Percentiles rank a stretch among this genome's conserved stretches.
Conservation (phyloP, 176 grass and related monocot species). For the Zoysia pacifica region DNA sequence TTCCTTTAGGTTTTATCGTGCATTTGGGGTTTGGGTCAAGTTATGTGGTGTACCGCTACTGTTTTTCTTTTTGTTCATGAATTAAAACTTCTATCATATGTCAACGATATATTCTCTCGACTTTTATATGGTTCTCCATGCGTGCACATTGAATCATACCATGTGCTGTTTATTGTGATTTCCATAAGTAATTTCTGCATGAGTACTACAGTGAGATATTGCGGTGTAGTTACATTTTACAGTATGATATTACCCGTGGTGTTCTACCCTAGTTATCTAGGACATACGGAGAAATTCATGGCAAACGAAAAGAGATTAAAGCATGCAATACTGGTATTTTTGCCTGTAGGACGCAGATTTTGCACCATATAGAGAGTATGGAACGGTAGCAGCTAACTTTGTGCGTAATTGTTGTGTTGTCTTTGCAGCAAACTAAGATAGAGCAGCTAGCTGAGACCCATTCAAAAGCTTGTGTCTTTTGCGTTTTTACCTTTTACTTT, state of each 20-base stretch:
- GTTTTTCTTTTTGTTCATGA: slow-evolving; percentile 37
- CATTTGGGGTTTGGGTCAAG: slow-evolving; percentile 24
- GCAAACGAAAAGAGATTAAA: background rate
- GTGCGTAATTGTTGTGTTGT: slow-evolving; percentile 10
- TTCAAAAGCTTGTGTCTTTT: slow-evolving; percentile 61
- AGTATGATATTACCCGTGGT: background rate
- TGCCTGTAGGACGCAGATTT: background rate
- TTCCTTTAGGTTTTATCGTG: slow-evolving; percentile 36
- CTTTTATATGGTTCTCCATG: background rate
- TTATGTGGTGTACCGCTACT: slow-evolving; percentile 39
- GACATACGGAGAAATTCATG: background rate
- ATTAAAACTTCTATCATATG: slow-evolving; percentile 40
- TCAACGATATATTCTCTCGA: slow-evolving; percentile 12
- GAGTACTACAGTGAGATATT: too few relatives aligned
- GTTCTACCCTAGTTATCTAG: background rate
- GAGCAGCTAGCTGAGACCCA: slow-evolving; percentile 24
- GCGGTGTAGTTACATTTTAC: background rate
- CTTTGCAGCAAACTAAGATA: slow-evolving; percentile 38
- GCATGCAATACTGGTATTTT: slow-evolving; percentile 26
- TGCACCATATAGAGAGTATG: background rate
- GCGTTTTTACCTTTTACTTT: slow-evolving; percentile 46
- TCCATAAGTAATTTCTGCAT: background rate
- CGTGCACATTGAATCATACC: background rate
- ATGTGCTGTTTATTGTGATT: background rate
- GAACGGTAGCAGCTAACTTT: background rate